Evolutionary conservation across 176 grass and related monocot species (phyloP), one percentile per base, ranked within the genome.

Genomic region (Puccinellia tenuiflora): DNA sequence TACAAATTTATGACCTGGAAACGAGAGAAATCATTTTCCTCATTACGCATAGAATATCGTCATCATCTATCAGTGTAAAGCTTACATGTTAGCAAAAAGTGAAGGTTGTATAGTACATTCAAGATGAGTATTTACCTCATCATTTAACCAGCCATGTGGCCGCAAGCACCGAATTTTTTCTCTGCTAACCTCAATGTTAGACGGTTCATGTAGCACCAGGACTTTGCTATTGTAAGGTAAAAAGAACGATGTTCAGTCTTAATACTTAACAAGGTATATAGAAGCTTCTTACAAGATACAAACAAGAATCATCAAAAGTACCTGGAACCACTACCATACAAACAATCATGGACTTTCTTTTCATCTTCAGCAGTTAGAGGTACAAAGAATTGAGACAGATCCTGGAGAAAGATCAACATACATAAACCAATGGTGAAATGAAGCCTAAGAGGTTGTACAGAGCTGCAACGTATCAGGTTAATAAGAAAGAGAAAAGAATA

Each of bases 1-100:
- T 92, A 97, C 77, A 97, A 74, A 84, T 97, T 97, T 71, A 97
- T 94, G 65, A 97, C 89, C 94, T 97, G 86, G 72, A 91, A 71
- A 18, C 47, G 62, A 76, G 29, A 73, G 7, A 82, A 77, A 87
- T 79, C 46, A 35, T 33, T 79, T 24, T 77, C 51, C 45, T 43
- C 60, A 75, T 79, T 71, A 81, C n/a, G 13, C 40, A 77, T n/a
- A 72, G 20, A 78, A 57, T 47, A 79, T 73, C 20, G 14, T 38
- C 55, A 83, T 56, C 61, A 45, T 6, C 29, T 42, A 73, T 43
- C 28, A 16, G 56, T 79, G 55, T 78, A 52, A 72, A 75, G 0
- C 33, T 68, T 68, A 53, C 8, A 69, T 15, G 22, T 52, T 16
- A 75, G 45, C 68, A 25, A 79, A 22, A 64, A 62, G 21, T 45